These are phyloP conservation scores for Rosa multiflora DNA, from an alignment of 306 rosid species.

Conservation along the genomic window DNA sequence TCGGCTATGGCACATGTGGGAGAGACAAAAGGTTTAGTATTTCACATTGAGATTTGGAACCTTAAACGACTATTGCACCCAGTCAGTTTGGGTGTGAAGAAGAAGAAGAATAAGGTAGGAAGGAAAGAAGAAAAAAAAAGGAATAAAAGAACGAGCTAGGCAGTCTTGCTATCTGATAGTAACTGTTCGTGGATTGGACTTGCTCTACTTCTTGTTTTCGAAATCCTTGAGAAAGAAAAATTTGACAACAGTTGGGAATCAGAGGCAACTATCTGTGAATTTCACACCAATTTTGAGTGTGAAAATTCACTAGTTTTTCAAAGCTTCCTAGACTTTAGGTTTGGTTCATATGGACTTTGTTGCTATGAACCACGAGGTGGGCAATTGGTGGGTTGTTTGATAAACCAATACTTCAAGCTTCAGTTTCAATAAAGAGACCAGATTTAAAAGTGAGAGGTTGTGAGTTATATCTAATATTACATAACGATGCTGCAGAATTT, in stretches of 20 bases:
- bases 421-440: too few relatives aligned
- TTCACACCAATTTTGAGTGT: neutral
- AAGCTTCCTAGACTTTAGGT: neutral
- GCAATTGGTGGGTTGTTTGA: neutral
- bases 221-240: neutral
- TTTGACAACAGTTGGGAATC: neutral
- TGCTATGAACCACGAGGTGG: neutral
- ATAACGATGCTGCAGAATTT: too few relatives aligned
- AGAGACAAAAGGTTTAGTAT: conserved; percentile 76
- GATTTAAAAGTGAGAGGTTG: too few relatives aligned
- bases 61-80: too few relatives aligned
- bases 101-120: too few relatives aligned
- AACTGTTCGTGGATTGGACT: conserved; percentile 15
- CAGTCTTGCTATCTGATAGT: neutral
- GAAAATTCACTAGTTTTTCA: neutral
- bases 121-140: too few relatives aligned
- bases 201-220: conserved; percentile 7
- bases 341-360: neutral
- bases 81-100: too few relatives aligned
- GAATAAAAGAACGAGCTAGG: neutral
- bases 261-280: neutral
- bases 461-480: too few relatives aligned
- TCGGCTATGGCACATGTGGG: conserved; percentile 87
- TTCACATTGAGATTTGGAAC: conserved; percentile 46
- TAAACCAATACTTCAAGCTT: too few relatives aligned